Percentiles rank a stretch among this genome's conserved stretches.
Conservation (phyloP, 352 stramenopile genomes). For the Phytophthora vignae region DNA sequence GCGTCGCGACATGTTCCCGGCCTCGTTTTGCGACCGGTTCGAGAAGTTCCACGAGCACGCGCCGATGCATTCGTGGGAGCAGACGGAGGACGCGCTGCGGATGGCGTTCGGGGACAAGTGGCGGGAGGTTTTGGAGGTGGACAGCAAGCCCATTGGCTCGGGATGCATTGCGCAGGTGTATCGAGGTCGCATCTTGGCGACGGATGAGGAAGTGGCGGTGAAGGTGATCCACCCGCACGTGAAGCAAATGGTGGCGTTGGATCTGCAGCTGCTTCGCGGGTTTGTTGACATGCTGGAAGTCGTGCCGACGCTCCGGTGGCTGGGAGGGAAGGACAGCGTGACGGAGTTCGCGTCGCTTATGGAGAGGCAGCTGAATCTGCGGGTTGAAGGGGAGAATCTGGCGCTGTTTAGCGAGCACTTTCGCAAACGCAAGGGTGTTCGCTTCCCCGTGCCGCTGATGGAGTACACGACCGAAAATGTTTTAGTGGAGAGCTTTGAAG, state of each 20-base stretch:
- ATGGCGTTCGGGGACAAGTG: slow-evolving; percentile 92
- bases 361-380: slow-evolving; percentile 92
- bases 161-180: slow-evolving; percentile 97
- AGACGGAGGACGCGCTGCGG: slow-evolving; percentile 84
- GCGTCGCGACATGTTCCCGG: slow-evolving; percentile 94
- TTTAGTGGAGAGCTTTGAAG: slow-evolving; percentile 92
- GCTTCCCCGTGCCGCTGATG: slow-evolving; percentile 81
- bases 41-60: slow-evolving; percentile 90
- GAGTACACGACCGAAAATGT: slow-evolving; percentile 83
- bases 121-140: slow-evolving; percentile 59
- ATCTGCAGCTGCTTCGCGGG: slow-evolving; percentile 85
- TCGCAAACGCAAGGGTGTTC: slow-evolving; percentile 55
- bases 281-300: slow-evolving; percentile 72
- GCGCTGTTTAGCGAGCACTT: slow-evolving; percentile 85
- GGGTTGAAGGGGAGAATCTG: slow-evolving; percentile 91
- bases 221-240: slow-evolving; percentile 95
- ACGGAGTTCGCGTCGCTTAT: slow-evolving; percentile 91
- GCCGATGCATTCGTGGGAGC: slow-evolving; percentile 85
- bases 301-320: slow-evolving; percentile 67
- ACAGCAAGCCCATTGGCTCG: slow-evolving; percentile 82
- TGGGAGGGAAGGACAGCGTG: slow-evolving; percentile 82
- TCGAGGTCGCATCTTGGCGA: slow-evolving; percentile 73
- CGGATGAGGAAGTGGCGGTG: slow-evolving; percentile 83
- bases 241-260: slow-evolving; percentile 84
- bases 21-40: slow-evolving; percentile 92